phyloP scores from a whole-genome alignment of 2,329 filamentous ascomycete species.

The Dactylonectria macrodidyma region DNA sequence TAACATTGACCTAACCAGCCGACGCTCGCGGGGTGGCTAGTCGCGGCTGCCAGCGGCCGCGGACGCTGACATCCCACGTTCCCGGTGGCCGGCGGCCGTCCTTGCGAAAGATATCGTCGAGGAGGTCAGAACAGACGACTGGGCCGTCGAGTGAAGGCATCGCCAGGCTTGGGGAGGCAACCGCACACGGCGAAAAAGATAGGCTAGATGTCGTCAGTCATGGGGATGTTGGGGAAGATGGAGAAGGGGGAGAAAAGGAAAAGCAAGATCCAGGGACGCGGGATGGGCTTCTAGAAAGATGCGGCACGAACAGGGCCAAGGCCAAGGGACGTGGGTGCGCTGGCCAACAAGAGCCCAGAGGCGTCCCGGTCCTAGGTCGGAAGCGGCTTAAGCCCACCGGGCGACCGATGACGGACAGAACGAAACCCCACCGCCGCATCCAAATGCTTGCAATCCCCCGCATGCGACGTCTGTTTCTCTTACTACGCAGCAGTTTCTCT shows the following conservation, averaged over 20 bases:
- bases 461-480: slow-evolving; percentile 11
- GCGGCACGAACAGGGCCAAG: slow-evolving; percentile 12
- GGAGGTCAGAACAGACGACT: background rate
- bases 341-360: slow-evolving; percentile 36
- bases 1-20: slow-evolving; percentile 37
- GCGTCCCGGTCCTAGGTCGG: slow-evolving; percentile 22
- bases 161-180: slow-evolving; percentile 27
- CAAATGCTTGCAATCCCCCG: slow-evolving; percentile 2
- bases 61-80: slow-evolving; percentile 44
- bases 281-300: slow-evolving; percentile 32
- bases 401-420: slow-evolving; percentile 40
- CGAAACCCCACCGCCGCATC: background rate
- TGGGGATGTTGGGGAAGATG: slow-evolving; percentile 33
- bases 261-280: slow-evolving; percentile 29
- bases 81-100: slow-evolving; percentile 35
- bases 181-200: slow-evolving; percentile 45
- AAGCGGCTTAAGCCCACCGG: slow-evolving; percentile 36
- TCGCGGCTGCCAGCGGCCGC: slow-evolving; percentile 38
- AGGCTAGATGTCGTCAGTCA: slow-evolving; percentile 41
- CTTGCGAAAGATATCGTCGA: background rate
- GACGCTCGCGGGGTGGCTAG: slow-evolving; percentile 38
- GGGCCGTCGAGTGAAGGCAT: background rate
- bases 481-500: slow-evolving; percentile 9
- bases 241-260: slow-evolving; percentile 10
- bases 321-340: slow-evolving; percentile 4